Evolutionary conservation across 2,329 filamentous ascomycete species (phyloP).

Genomic region (Aspergillus brasiliensis): DNA sequence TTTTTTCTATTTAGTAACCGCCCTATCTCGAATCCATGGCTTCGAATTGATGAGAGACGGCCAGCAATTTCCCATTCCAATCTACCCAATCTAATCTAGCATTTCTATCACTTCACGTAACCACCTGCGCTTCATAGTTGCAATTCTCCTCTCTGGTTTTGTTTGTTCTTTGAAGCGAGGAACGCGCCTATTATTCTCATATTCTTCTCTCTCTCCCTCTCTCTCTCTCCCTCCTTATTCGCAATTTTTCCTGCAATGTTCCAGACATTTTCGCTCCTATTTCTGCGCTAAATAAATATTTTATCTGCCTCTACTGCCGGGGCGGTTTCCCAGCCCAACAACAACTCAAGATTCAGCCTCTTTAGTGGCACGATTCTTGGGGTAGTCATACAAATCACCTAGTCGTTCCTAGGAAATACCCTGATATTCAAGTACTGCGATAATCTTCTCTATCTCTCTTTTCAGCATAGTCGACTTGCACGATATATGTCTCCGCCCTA

Average conservation of each 20-base stretch:
- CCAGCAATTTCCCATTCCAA: not conserved
- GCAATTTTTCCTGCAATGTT: not conserved
- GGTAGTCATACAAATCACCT: not conserved
- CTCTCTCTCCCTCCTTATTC: not conserved
- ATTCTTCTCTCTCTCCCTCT: too few species aligned
- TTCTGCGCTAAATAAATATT: not conserved
- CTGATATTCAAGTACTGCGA: conserved; percentile 2
- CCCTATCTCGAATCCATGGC: not conserved
- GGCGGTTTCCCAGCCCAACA: not conserved
- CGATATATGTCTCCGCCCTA: not conserved
- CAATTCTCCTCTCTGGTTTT: not conserved
- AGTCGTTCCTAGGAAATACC: not conserved
- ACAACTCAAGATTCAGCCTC: not conserved
- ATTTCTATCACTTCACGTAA: not conserved
- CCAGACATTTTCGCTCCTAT: not conserved
- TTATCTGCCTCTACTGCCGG: not conserved
- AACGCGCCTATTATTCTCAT: not conserved
- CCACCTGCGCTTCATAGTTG: not conserved
- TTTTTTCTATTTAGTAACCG: conserved; percentile 3
- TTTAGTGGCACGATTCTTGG: not conserved
- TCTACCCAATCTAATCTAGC: not conserved
- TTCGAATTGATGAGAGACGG: not conserved
- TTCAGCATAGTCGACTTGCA: not conserved
- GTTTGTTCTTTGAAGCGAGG: not conserved
- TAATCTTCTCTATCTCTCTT: conserved; percentile 3